phyloP scores from a whole-genome alignment of 345 rosid species.

The Eucalyptus cloeziana region DNA sequence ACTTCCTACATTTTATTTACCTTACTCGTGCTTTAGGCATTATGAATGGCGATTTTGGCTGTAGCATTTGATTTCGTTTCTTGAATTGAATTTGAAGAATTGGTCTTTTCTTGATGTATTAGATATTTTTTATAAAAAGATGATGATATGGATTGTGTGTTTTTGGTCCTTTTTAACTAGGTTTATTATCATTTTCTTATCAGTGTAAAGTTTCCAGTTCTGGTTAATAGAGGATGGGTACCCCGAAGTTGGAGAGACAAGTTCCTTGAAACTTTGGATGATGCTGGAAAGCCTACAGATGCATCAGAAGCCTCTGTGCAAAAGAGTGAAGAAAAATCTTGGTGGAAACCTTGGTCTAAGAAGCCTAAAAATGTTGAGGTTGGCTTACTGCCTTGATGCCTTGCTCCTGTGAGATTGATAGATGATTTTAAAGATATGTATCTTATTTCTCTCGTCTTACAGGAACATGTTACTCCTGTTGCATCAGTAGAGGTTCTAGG shows the following conservation, averaged over 20 bases:
- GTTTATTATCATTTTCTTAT: neutral
- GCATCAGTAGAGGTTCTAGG: conserved; percentile 60
- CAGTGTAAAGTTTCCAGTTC: conserved; percentile 72
- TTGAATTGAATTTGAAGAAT: neutral
- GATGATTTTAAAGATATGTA: neutral
- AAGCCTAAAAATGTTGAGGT: conserved; percentile 42
- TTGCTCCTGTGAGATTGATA: neutral
- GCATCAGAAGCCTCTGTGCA: conserved; percentile 6
- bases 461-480: conserved; percentile 24
- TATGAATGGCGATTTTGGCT: neutral
- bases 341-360: conserved; percentile 77
- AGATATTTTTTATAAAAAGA: neutral
- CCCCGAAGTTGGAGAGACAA: conserved; percentile 92
- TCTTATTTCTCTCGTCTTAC: conserved; percentile 8
- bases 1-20: neutral
- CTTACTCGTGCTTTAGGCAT: neutral
- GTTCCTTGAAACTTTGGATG: conserved; percentile 17
- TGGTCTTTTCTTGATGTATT: neutral
- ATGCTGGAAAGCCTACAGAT: conserved; percentile 15
- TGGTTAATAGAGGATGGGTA: conserved; percentile 97
- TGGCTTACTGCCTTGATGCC: neutral
- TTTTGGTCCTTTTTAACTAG: neutral
- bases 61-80: neutral
- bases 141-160: neutral
- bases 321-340: conserved; percentile 17